phyloP scores from a whole-genome alignment of 805 yeast genomes.

The Ogataea haglerorum region DNA sequence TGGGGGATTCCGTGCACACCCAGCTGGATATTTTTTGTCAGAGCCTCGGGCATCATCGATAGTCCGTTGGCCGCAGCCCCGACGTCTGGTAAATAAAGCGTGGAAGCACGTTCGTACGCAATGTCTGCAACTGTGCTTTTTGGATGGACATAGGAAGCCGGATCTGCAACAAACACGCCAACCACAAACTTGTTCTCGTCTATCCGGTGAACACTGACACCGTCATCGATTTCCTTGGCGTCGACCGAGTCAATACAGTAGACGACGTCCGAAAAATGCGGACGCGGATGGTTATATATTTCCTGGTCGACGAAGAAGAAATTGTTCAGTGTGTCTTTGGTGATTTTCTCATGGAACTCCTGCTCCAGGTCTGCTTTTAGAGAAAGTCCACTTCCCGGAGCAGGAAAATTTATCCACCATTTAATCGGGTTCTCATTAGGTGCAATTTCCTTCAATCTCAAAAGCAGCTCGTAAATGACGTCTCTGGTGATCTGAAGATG shows the following conservation, averaged over 20 bases:
- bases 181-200: slow-evolving; percentile 38
- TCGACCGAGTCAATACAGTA: slow-evolving; percentile 79
- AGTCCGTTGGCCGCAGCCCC: slow-evolving; percentile 41
- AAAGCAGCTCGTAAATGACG: slow-evolving; percentile 49
- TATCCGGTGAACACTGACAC: slow-evolving; percentile 54
- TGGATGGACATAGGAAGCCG: slow-evolving; percentile 59
- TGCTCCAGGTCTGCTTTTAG: slow-evolving; percentile 42
- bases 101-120: slow-evolving; percentile 60
- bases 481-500: slow-evolving; percentile 49
- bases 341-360: slow-evolving; percentile 36
- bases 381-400: slow-evolving; percentile 44
- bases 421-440: slow-evolving; percentile 46
- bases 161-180: slow-evolving; percentile 83
- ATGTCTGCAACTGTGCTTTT: slow-evolving; percentile 40
- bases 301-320: slow-evolving; percentile 21
- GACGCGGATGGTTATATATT: slow-evolving; percentile 24
- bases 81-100: slow-evolving; percentile 62
- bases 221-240: slow-evolving; percentile 94
- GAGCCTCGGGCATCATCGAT: slow-evolving; percentile 62
- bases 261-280: slow-evolving; percentile 46
- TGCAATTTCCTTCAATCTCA: slow-evolving; percentile 28
- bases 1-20: slow-evolving; percentile 44
- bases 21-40: slow-evolving; percentile 41
- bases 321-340: slow-evolving; percentile 15
- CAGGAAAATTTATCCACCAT: slow-evolving; percentile 45